Evolutionary conservation across 2,329 filamentous ascomycete species (phyloP), one percentile per base, ranked within the genome.

Genomic region (Pseudopithomyces chartarum): DNA sequence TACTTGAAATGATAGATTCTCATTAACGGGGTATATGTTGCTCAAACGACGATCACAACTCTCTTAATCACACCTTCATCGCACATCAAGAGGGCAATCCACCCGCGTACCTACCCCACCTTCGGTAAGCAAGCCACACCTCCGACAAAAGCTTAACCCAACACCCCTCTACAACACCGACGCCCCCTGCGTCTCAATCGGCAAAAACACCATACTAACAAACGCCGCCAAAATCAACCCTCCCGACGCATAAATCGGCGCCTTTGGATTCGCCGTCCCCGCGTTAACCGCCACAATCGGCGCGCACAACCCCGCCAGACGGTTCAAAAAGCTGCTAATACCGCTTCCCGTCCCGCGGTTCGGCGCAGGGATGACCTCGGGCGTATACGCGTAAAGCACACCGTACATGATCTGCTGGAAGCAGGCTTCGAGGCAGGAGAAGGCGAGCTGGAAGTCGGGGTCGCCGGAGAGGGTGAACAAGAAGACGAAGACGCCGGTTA

Each of bases 301-400:
- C 0, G 89, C 89, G 65, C 87, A 80, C 11, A 92, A 78, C 5
- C 90, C 89, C 5, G 85, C 84, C 39, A 89, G 69, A 36, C 89
- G 80, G 72, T 91, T 92, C 58, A 91, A 73, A 68, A 90, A 89
- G 68, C 86, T 89, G 20, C 87, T 85, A 46, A 92, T 87, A 40
- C 89, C 90, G 0, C 86, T 89, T 6, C 88, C 90, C 0, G 88
- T 90, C 5, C 89, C 90, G 32, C 90, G 80, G 20, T 89, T 85
- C 0, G 88, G 87, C 0, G 88, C 87, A 0, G 89, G 89, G 75
- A 92, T 91, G 26, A 91, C 85, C 67, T 92, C 90, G 0, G 90
- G 89, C 0, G 90, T 91, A 70, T 90, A 92, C 7, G 89, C 87
- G 70, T 91, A 92, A 1, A 92, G 77, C 1, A 91, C 87, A 55